phyloP scores from a whole-genome alignment of 352 stramenopile species.

The Pythium chondricola region DNA sequence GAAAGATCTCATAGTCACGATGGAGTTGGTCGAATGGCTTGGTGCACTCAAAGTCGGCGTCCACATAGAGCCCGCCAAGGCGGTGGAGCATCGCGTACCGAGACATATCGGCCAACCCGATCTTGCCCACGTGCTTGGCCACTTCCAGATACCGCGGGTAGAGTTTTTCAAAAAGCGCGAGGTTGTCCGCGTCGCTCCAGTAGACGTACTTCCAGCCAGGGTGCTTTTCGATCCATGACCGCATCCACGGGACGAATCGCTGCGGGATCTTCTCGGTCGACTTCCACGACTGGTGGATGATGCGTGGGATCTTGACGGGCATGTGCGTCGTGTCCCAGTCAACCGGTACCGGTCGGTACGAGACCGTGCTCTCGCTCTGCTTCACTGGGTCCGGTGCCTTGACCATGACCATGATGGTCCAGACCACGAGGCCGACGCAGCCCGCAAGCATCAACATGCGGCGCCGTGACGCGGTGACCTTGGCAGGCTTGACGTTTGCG shows the following conservation, averaged over 20 bases:
- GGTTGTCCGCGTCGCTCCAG: conserved; percentile 50
- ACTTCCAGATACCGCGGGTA: conserved; percentile 43
- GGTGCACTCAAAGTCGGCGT: conserved; percentile 49
- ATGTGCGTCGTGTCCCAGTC: too few relatives aligned
- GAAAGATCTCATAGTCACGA: conserved; percentile 25
- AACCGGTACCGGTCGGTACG: too few relatives aligned
- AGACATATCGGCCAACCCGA: conserved; percentile 44
- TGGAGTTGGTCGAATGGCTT: conserved; percentile 32
- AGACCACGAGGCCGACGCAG: too few relatives aligned
- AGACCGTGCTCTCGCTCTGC: too few relatives aligned
- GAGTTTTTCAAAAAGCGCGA: conserved; percentile 35
- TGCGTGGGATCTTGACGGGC: conserved; percentile 24
- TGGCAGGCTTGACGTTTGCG: too few relatives aligned
- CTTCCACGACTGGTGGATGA: conserved; percentile 65
- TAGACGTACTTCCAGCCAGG: conserved; percentile 50
- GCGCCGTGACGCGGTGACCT: too few relatives aligned
- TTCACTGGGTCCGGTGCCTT: too few relatives aligned
- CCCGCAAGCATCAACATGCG: too few relatives aligned
- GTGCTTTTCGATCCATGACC: conserved; percentile 34
- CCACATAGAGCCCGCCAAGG: conserved; percentile 43
- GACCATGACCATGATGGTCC: too few relatives aligned
- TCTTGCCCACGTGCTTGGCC: conserved; percentile 30
- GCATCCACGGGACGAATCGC: conserved; percentile 51
- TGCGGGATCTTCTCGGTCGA: conserved; percentile 27
- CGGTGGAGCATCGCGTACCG: conserved; percentile 47